phyloP scores from a whole-genome alignment of 192 early-diverging fungal species.

The Spinellus fusiger region DNA sequence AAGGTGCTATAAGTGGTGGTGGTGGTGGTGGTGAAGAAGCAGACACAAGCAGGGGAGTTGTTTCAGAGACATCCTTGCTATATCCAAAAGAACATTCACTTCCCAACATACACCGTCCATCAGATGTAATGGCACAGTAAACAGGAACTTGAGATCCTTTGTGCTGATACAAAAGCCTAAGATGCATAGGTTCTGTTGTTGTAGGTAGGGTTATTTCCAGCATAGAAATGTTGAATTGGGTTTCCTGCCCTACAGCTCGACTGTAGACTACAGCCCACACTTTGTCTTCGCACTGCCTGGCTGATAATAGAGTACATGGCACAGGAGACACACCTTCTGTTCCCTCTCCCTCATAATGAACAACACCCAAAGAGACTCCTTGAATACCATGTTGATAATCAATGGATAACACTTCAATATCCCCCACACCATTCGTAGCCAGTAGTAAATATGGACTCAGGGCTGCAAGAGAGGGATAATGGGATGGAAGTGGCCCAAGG shows the following conservation, averaged over 20 bases:
- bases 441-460: constrained; percentile 19
- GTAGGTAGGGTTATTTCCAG: constrained; percentile 9
- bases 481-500: not conserved
- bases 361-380: not conserved
- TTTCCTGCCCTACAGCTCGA: not conserved
- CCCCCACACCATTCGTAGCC: constrained; percentile 29
- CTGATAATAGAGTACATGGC: constrained; percentile 30
- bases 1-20: constrained; percentile 28
- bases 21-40: too few relatives aligned
- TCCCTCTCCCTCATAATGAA: constrained; percentile 15
- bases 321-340: constrained; percentile 25
- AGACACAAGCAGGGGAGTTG: too few relatives aligned
- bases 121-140: constrained; percentile 39
- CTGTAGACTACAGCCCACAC: constrained; percentile 21
- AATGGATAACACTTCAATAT: constrained; percentile 21
- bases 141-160: constrained; percentile 47
- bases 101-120: constrained; percentile 40
- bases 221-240: constrained; percentile 18
- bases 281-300: constrained; percentile 17
- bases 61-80: constrained; percentile 13
- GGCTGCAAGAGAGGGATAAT: constrained; percentile 30
- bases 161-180: constrained; percentile 27
- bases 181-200: not conserved
- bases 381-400: not conserved
- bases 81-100: constrained; percentile 28